Evolutionary conservation across 345 rosid genomes (phyloP), one percentile per base, ranked within the genome.

Genomic region (Aegle marmelos): DNA sequence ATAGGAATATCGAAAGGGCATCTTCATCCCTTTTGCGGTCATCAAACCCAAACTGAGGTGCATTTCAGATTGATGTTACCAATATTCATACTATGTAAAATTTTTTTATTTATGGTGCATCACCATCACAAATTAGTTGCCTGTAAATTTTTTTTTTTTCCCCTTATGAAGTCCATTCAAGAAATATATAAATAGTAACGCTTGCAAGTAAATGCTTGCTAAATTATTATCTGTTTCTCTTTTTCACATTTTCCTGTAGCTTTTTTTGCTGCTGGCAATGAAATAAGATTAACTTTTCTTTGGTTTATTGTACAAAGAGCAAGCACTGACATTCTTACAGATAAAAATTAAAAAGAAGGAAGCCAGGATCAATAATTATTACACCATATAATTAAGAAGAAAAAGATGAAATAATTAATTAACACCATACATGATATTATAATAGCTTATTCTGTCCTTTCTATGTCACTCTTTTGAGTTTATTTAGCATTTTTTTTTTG

Each of bases 1-100:
- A 56, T 65, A 78, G 74, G 70, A 80, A 61, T 31, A 54, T 45
- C 25, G 84, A 73, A 61, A 78, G 57, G 73, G 50, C 73, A 63
- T 76, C 83, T 48, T 68, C 84, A 25, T 75, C 86, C 6, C 74
- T 82, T 9, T 10, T 80, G 48, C 27, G 19, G 4, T 19, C 69
- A 48, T 14, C 81, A 2, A 54, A 62, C 4, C n/a, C 30, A 24
- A 58, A 59, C 33, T 58, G 76, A 81, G 48, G 19, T 75, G 45
- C 61, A 45, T 27, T n/a, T 64, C 21, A 14, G 27, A 17, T 21
- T 13, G 5, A 53, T 5, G 57, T 17, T 17, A 17, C 57, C 57
- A 41, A 14, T 74, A 6, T 16, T 5, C 60, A 28, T 41, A 48
- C 4, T 59, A 66, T 66, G n/a, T 66, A 72, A 16, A 22, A 60